Evolutionary conservation across 164 flowering plant species (phyloP), one percentile per base, ranked within the genome.

Genomic region (Platanus orientalis): DNA sequence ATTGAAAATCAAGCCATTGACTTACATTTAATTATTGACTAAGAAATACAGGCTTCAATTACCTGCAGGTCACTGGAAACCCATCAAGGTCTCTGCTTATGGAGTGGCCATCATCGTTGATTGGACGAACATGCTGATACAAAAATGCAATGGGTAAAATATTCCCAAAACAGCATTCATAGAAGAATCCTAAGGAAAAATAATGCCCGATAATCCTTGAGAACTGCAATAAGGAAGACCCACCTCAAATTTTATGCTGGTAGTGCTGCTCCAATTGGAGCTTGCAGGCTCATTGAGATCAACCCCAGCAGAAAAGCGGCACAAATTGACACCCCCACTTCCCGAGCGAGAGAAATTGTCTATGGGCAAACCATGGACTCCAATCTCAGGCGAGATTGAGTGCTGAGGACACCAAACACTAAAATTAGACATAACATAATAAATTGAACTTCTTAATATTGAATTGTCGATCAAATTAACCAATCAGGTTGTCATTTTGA

Each of bases 1-100:
- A 29, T 24, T 51, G 9, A 62, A 26, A 64, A 64, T 23, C 39
- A 54, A 27, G 24, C 26, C 10, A 6, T 57, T n/a, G 12, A 9
- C 20, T 56, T 47, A 20, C n/a, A 20, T 20, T 24, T 65, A 23
- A 65, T 10, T 48, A 26, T 40, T 32, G 40, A 39, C 7, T 12
- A 52, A 14, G 34, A 20, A 57, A 13, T 14, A 36, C 45, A 61
- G 52, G 34, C 55, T 36, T 17, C 17, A n/a, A 66, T 32, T 73
- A 92, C 98, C 98, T 92, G 89, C 87, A 87, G 40, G 98, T 93
- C 52, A 93, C 79, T 17, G 90, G 88, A 73, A 93, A 87, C 14
- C 98, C 98, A 74, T 90, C 90, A 39, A 73, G 69, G 72, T 93
- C 97, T 65, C 90, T 77, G 65, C 64, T 83, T 54, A 93, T 88